A percentile compares a stretch with the other conserved stretches of the same genome.
Evolutionary conservation across 345 rosid species (phyloP).

Genomic region (Euphorbia pulcherrima): DNA sequence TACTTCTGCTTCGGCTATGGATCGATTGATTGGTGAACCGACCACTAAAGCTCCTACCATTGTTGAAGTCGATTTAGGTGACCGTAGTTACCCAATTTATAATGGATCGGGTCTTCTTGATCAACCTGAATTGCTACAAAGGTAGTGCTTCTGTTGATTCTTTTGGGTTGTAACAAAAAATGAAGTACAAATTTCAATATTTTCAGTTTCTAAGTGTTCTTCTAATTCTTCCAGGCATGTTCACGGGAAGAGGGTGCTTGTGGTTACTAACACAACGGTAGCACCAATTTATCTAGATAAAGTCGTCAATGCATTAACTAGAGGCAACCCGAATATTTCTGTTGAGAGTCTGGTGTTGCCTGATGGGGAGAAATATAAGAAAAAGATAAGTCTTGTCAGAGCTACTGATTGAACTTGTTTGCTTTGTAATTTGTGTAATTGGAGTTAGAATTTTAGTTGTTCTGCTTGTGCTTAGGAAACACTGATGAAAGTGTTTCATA

Average conservation of each 20-base stretch:
- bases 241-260: conserved; percentile 91
- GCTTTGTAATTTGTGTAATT: background rate
- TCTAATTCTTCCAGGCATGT: conserved; percentile 70
- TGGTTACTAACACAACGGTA: conserved; percentile 74
- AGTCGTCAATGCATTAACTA: conserved; percentile 69
- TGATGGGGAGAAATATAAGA: conserved; percentile 85
- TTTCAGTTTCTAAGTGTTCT: background rate
- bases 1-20: conserved; percentile 55
- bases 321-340: conserved; percentile 72
- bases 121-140: conserved; percentile 74
- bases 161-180: background rate
- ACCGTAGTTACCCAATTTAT: conserved; percentile 91
- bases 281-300: conserved; percentile 74
- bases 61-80: conserved; percentile 85
- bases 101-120: conserved; percentile 85
- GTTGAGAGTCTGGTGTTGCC: conserved; percentile 83
- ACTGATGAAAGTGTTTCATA: conserved; percentile 88
- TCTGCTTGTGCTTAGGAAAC: conserved; percentile 48
- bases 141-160: conserved; percentile 30
- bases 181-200: background rate
- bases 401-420: background rate
- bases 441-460: background rate
- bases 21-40: conserved; percentile 39
- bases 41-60: conserved; percentile 46
- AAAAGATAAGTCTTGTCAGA: conserved; percentile 51